Percentiles rank a stretch among this genome's conserved stretches.
These are phyloP conservation scores for Clarireedia homoeocarpa DNA, from an alignment of 2,329 filamentous ascomycete genomes.

Conservation along the genomic window DNA sequence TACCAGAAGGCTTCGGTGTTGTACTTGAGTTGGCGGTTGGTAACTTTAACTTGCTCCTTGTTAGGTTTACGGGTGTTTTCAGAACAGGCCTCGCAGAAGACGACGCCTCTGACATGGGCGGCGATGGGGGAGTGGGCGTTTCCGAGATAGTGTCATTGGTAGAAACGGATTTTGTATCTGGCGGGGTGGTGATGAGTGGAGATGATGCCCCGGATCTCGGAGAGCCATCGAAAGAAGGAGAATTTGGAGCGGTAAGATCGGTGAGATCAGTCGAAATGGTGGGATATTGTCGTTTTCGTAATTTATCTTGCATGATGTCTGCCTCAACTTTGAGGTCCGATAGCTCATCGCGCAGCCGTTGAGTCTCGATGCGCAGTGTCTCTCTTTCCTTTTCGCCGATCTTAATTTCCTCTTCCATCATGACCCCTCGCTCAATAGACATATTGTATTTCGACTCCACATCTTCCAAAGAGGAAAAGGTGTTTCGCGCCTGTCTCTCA, in stretches of 20 bases:
- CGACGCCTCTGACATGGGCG: slow-evolving; percentile 84
- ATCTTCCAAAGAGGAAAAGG: slow-evolving; percentile 90
- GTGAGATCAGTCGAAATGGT: slow-evolving; percentile 54
- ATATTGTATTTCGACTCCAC: slow-evolving; percentile 96
- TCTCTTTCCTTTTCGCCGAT: slow-evolving; percentile 89
- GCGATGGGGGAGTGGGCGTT: slow-evolving; percentile 79
- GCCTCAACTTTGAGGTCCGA: slow-evolving; percentile 91
- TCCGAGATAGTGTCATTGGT: slow-evolving; percentile 53
- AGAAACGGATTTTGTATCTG: slow-evolving; percentile 57
- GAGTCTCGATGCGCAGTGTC: slow-evolving; percentile 77
- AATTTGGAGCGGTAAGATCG: slow-evolving; percentile 55
- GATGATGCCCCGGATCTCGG: slow-evolving; percentile 85
- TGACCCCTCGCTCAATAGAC: slow-evolving; percentile 81
- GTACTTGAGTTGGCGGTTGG: slow-evolving; percentile 46
- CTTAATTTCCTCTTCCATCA: slow-evolving; percentile 93
- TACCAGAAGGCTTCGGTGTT: slow-evolving; percentile 42
- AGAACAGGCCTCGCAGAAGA: slow-evolving; percentile 17
- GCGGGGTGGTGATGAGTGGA: slow-evolving; percentile 81
- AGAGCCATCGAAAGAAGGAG: slow-evolving; percentile 67
- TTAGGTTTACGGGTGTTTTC: slow-evolving; percentile 26
- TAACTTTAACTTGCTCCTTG: slow-evolving; percentile 41
- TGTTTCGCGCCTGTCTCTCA: slow-evolving; percentile 91
- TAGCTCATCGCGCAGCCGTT: slow-evolving; percentile 83
- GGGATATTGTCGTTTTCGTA: slow-evolving; percentile 64
- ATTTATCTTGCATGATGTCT: slow-evolving; percentile 89